Conservation (phyloP, 2,329 filamentous ascomycete genomes). For the Furcasterigmium furcatum region DNA sequence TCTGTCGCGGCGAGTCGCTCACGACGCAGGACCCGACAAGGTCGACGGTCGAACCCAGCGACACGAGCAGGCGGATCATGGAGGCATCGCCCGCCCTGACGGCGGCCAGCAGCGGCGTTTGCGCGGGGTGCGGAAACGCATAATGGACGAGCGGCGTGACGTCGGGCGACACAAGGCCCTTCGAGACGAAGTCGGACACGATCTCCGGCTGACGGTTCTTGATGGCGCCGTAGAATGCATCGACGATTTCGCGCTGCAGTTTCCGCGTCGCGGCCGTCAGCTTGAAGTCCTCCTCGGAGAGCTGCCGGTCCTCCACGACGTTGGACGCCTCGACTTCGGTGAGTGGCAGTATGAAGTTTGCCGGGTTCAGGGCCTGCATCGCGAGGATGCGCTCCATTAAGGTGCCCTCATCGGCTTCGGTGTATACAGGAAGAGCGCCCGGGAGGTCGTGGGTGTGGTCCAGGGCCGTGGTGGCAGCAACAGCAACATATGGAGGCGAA, state of each 20-base stretch:
- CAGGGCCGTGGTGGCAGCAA: background rate
- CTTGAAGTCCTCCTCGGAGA: background rate
- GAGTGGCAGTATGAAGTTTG: background rate
- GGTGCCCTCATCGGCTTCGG: background rate
- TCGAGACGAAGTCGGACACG: constrained; percentile 23
- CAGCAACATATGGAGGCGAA: no score
- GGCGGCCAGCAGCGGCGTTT: constrained; percentile 32
- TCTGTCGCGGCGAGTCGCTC: background rate
- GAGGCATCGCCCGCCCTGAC: constrained; percentile 21
- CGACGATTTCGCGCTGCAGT: constrained; percentile 16
- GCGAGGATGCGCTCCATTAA: background rate
- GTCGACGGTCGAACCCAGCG: constrained; percentile 30
- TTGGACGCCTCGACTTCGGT: background rate
- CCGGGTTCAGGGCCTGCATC: background rate
- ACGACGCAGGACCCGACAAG: background rate
- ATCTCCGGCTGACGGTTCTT: constrained; percentile 18
- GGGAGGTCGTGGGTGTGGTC: background rate
- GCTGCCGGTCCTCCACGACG: background rate
- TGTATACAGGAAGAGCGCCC: background rate
- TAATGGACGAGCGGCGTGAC: constrained; percentile 13
- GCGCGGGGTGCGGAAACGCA: constrained; percentile 8
- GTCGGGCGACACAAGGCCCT: constrained; percentile 34
- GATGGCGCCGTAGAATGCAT: constrained; percentile 25
- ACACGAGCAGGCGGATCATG: constrained; percentile 29
- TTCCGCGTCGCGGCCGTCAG: background rate